Percentiles rank a stretch among this genome's conserved stretches.
Conservation (phyloP, 75 land plant species). For the Cryptomeria japonica region DNA sequence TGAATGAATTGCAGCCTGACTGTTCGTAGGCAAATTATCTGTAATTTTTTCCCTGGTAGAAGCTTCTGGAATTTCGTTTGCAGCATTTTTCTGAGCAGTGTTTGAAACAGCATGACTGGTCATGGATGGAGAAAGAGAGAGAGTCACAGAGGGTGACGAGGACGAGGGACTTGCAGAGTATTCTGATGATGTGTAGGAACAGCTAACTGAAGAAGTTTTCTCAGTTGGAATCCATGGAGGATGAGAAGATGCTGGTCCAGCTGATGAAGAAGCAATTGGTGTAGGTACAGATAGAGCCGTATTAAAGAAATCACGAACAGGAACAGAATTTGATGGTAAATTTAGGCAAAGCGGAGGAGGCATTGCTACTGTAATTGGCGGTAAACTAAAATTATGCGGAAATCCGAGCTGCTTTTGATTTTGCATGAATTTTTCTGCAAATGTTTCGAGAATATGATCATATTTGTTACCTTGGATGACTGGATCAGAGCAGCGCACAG, state of each 20-base stretch:
- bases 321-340: neutral
- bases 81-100: neutral
- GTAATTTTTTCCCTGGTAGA: constrained; percentile 21
- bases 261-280: constrained; percentile 10
- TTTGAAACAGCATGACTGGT: constrained; percentile 12
- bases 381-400: neutral
- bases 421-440: constrained; percentile 72
- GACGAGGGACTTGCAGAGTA: constrained; percentile 2
- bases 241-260: constrained; percentile 20
- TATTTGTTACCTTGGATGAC: constrained; percentile 46
- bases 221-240: constrained; percentile 65
- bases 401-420: constrained; percentile 16
- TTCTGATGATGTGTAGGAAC: constrained; percentile 1
- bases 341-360: constrained; percentile 26
- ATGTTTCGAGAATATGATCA: constrained; percentile 56
- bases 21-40: constrained; percentile 15
- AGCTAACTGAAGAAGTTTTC: neutral
- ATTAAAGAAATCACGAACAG: constrained; percentile 13
- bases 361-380: constrained; percentile 17
- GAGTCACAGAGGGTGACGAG: constrained; percentile 61
- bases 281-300: constrained; percentile 42
- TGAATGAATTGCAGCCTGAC: neutral
- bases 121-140: constrained; percentile 47
- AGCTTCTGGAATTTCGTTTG: constrained; percentile 20
- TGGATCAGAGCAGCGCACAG: constrained; percentile 10